Percentiles rank a stretch among this genome's conserved stretches.
Evolutionary conservation across 768 basidiomycete genomes (phyloP).

Genomic region (Xerocomellus amylosporus): DNA sequence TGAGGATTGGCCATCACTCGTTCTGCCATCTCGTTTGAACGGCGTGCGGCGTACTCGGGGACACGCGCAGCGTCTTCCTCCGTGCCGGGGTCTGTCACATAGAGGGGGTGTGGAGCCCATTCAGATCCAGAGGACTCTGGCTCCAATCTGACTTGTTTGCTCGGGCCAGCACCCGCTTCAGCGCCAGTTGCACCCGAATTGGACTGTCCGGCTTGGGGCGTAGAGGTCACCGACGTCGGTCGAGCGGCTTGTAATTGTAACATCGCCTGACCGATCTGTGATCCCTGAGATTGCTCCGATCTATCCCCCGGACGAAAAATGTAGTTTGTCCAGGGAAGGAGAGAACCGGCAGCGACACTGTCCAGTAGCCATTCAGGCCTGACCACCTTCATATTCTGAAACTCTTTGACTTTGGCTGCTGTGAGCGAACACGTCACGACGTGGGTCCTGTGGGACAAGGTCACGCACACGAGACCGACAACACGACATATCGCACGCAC

Average conservation of each 20-base stretch:
- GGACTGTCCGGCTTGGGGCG: background rate
- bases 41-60: constrained; percentile 64
- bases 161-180: constrained; percentile 1
- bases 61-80: constrained; percentile 44
- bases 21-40: constrained; percentile 69
- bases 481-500: constrained; percentile 39
- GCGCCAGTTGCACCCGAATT: background rate
- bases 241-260: constrained; percentile 11
- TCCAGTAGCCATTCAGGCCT: constrained; percentile 85
- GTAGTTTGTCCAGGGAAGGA: constrained; percentile 82
- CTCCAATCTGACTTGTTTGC: background rate
- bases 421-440: constrained; percentile 91
- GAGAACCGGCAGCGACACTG: constrained; percentile 59
- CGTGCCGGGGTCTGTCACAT: constrained; percentile 42
- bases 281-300: constrained; percentile 50
- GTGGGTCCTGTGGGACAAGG: constrained; percentile 59
- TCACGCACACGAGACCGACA: background rate
- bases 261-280: constrained; percentile 19
- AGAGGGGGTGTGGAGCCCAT: constrained; percentile 25
- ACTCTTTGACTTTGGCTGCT: constrained; percentile 84
- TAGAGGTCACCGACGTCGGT: constrained; percentile 1
- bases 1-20: constrained; percentile 79
- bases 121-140: constrained; percentile 3
- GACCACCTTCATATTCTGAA: constrained; percentile 87
- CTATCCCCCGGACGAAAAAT: constrained; percentile 52